Evolutionary conservation across 2,329 filamentous ascomycete species (phyloP), one percentile per base, ranked within the genome.

Genomic region (Chaetomiaceae sp.): DNA sequence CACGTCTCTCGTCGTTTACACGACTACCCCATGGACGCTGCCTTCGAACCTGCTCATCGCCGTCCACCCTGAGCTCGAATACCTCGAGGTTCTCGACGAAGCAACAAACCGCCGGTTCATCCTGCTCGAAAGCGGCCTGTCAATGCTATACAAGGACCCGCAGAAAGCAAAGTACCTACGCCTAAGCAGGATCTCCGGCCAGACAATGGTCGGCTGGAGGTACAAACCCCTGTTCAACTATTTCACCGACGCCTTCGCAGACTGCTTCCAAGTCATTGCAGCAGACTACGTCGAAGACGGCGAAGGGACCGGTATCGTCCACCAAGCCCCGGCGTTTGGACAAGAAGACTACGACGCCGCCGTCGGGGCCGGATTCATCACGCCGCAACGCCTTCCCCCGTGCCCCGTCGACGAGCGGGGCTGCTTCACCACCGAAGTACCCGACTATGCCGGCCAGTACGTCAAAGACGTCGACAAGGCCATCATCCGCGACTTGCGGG

Each of bases 91-190:
- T 42, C 73, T 80, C 43, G 90, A 96, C 58, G 84, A 91, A 61
- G 79, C 79, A 49, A 84, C 84, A 0, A 84, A 84, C 24, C 90
- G 89, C 62, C 78, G 89, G 57, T 95, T 89, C 63, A 82, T 95
- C 50, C 74, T 95, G 33, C 74, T 95, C 15, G 89, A 95, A 63
- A 80, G 86, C 45, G 75, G 91, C 27, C 73, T 96, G 26, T 76
- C 77, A 47, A 90, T 85, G 6, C 73, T 96, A 2, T 95, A 95
- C 72, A 95, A 95, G 66, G 88, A 95, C 56, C 85, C 86, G 6
- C 95, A 95, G 72, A 95, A 95, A 71, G 89, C 88, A 37, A 93
- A 95, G 63, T 95, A 82, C 70, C 88, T 87, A 71, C 73, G 91
- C 41, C 63, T 95, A 12, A 78, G 84, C 53, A 90, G 85, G 59